Evolutionary conservation across 2,329 filamentous ascomycete species (phyloP), one percentile per base, ranked within the genome.

Genomic region (Trichoderma pleuroti): DNA sequence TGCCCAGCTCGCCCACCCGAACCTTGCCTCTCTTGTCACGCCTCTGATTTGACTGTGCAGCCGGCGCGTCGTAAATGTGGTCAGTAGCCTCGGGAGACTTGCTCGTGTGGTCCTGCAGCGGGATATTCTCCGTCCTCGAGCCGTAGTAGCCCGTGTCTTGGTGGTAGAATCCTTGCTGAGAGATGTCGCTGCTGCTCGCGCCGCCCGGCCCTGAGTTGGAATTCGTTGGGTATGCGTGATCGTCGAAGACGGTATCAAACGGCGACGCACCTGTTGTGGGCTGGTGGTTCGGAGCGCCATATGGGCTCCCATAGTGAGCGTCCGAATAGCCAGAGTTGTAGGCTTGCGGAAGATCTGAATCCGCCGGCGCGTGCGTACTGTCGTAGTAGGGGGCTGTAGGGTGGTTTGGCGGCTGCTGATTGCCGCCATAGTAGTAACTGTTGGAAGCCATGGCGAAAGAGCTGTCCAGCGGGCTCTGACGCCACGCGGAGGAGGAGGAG

Each of bases 201-300:
- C 56, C 65, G 56, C 59, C 70, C 54, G 66, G 56, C n/a, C 56
- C 52, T 46, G 62, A 81, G 76, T 84, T 84, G 64, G 86, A 81
- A 76, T 84, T 84, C 64, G 86, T 82, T 70, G 89, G 88, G 77
- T 92, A 91, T 70, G 86, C 85, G 80, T 90, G 84, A 78, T 92
- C 90, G 79, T 91, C 89, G 78, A 92, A 92, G 70, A 90, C 87
- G 61, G 86, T 87, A 68, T 89, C 87, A 77, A 91, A 91, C 11
- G 90, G 89, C 24, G 88, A 86, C 76, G 75, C 81, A 60, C 77
- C 79, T 30, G 79, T 79, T 70, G 79, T 77, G 39, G 78, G 78
- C 46, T 78, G 80, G 32, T 78, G 79, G 60, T 76, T 76, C 75
- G 79, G 71, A 78, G 76, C 70, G 79, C 77, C 75, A 73, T 72